A percentile compares a stretch with the other conserved stretches of the same genome.
phyloP scores from a whole-genome alignment of 495 filamentous ascomycete genomes.

The Penicillium nucicola region DNA sequence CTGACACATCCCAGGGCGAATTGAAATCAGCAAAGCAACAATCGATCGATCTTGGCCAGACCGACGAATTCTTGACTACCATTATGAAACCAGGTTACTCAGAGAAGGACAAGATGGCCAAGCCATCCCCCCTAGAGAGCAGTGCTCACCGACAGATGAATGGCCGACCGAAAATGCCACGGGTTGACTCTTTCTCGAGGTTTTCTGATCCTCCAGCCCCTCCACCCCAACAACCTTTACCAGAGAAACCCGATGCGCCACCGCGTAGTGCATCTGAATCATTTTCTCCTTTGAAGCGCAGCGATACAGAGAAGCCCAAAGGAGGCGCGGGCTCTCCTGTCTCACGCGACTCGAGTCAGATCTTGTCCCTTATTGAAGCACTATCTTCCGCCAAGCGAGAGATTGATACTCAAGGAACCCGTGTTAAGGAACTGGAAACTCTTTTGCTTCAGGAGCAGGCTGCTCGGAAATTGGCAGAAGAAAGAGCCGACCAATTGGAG shows the following conservation, averaged over 20 bases:
- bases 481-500: conserved; percentile 70
- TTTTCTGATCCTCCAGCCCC: conserved; percentile 91
- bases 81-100: conserved; percentile 67
- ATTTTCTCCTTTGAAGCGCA: conserved; percentile 60
- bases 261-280: conserved; percentile 42
- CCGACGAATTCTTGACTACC: conserved; percentile 73
- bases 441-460: conserved; percentile 73
- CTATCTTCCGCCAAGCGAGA: conserved; percentile 74
- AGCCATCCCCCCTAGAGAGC: conserved; percentile 36
- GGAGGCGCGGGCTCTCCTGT: conserved; percentile 57
- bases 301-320: conserved; percentile 72
- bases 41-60: conserved; percentile 75
- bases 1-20: conserved; percentile 61
- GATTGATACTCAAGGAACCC: conserved; percentile 72
- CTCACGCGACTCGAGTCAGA: conserved; percentile 66
- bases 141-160: conserved; percentile 39
- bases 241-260: conserved; percentile 79
- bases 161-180: conserved; percentile 54
- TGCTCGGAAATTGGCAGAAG: conserved; percentile 80
- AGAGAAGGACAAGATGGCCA: conserved; percentile 56
- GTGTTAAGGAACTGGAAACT: conserved; percentile 78
- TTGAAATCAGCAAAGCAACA: conserved; percentile 86
- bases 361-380: conserved; percentile 75
- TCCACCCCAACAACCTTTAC: conserved; percentile 85
- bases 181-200: conserved; percentile 51